Evolutionary conservation across 768 basidiomycete species (phyloP).

Genomic region (Solioccasus polychromus): DNA sequence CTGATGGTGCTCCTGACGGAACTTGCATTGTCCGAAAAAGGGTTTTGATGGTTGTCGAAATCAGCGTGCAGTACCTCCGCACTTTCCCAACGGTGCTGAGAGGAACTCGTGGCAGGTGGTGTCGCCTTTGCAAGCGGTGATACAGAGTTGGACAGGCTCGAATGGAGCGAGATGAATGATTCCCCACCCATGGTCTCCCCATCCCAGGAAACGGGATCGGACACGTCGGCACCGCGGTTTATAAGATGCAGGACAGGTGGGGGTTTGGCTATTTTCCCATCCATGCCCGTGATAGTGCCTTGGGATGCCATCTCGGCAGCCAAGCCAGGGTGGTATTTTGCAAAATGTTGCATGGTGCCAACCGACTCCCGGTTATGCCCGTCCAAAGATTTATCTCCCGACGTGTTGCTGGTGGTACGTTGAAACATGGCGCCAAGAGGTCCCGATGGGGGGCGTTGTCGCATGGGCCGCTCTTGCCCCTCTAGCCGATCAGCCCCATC

Average conservation of each 20-base stretch:
- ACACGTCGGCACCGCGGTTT: conserved; percentile 38
- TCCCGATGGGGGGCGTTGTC: conserved; percentile 38
- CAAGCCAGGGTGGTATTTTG: conserved; percentile 55
- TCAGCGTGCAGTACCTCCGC: conserved; percentile 54
- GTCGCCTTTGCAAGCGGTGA: conserved; percentile 61
- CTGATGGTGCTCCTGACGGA: conserved; percentile 15
- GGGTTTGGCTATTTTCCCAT: conserved; percentile 17
- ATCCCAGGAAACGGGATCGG: conserved; percentile 49
- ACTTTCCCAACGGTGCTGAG: conserved; percentile 64
- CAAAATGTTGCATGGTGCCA: conserved; percentile 42
- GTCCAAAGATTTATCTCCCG: conserved; percentile 44
- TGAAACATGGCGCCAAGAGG: conserved; percentile 64
- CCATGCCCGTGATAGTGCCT: conserved; percentile 19
- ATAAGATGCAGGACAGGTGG: conserved; percentile 43
- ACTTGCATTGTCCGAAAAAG: conserved; percentile 26
- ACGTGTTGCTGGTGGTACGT: conserved; percentile 50
- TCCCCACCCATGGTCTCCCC: conserved; percentile 43
- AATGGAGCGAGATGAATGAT: conserved; percentile 49
- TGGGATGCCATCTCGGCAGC: conserved; percentile 50
- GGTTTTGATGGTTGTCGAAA: conserved; percentile 14
- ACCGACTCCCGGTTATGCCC: conserved; percentile 34
- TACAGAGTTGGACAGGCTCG: conserved; percentile 44
- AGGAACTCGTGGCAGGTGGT: conserved; percentile 50
- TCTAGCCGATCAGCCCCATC: conserved; percentile 50
- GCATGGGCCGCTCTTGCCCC: conserved; percentile 38